Evolutionary conservation across 208 protist genomes (phyloP).

Genomic region (Leishmania braziliensis): DNA sequence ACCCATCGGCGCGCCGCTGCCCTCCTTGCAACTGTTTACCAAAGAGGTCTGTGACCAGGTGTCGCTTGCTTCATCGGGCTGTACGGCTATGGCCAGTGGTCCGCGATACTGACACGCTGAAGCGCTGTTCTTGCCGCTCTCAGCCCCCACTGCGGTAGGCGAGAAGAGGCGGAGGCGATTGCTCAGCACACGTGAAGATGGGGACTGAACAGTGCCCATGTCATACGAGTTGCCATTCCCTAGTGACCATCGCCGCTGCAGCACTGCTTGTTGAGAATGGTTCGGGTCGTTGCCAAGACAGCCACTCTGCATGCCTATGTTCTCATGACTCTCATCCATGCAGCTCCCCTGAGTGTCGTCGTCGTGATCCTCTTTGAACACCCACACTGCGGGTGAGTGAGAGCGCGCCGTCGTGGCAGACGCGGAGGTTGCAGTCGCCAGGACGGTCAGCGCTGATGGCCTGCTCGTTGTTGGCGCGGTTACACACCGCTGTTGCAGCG

Average conservation of each 20-base stretch:
- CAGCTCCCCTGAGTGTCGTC: not conserved
- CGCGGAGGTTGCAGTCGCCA: not conserved
- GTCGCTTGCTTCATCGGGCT: not conserved
- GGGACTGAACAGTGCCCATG: slow-evolving; percentile 1
- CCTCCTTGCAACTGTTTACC: not conserved
- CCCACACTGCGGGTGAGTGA: slow-evolving; percentile 28
- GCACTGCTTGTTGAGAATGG: not conserved
- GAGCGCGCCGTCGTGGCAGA: not conserved
- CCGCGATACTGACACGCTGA: not conserved
- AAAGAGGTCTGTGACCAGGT: not conserved
- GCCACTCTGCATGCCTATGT: not conserved
- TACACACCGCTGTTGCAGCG: not conserved
- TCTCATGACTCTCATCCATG: not conserved
- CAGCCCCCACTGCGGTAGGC: not conserved
- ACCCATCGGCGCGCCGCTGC: not conserved
- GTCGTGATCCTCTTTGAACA: slow-evolving; percentile 8
- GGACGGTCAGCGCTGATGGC: not conserved
- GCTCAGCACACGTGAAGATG: slow-evolving; percentile 30
- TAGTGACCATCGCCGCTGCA: slow-evolving; percentile 11
- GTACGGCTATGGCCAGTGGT: not conserved
- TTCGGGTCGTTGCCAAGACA: not conserved
- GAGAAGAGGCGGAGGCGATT: slow-evolving; percentile 16
- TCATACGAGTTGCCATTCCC: not conserved
- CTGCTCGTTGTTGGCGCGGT: not conserved
- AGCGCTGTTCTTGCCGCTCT: not conserved